Evolutionary conservation across 1,284 basidiomycete species (phyloP).

Genomic region (Kalmanozyma brasiliensis): DNA sequence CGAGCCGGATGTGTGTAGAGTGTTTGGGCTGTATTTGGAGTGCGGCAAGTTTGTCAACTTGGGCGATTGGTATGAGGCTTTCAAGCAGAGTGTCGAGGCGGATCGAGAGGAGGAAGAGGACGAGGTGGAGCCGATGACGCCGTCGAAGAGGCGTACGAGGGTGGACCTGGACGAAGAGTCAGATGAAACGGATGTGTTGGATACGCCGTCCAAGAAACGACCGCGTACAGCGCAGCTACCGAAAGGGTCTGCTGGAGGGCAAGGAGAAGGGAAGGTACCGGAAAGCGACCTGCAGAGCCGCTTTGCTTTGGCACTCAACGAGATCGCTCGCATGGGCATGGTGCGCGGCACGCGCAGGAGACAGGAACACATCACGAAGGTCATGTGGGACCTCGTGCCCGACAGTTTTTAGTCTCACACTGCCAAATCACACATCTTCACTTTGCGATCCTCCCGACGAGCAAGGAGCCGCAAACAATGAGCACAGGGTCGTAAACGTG

Average conservation of each 20-base stretch:
- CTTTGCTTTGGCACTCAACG: constrained; percentile 60
- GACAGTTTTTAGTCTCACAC: constrained; percentile 18
- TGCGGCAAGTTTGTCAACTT: constrained; percentile 62
- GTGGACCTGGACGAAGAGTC: constrained; percentile 7
- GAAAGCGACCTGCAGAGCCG: constrained; percentile 48
- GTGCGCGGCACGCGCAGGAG: constrained; percentile 54
- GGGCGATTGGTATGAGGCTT: constrained; percentile 64
- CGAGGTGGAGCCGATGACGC: constrained; percentile 5
- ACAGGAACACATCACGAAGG: constrained; percentile 60
- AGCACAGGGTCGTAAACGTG: too few species aligned
- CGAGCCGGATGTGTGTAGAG: constrained; percentile 56
- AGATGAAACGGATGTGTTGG: constrained; percentile 19
- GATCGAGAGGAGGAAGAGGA: constrained; percentile 4
- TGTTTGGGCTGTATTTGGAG: constrained; percentile 58
- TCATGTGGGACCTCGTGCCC: constrained; percentile 58
- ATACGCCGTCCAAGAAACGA: constrained; percentile 21
- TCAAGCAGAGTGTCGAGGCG: constrained; percentile 49
- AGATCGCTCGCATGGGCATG: constrained; percentile 62
- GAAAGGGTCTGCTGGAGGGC: too few species aligned
- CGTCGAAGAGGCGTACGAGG: constrained; percentile 8
- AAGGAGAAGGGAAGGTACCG: neutral
- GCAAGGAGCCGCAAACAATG: too few species aligned
- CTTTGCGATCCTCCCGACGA: too few species aligned
- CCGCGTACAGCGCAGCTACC: neutral
- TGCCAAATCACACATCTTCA: neutral